Base-by-base conservation (phyloP, 2,329 filamentous ascomycete genomes). In the Tolypocladium paradoxum region DNA sequence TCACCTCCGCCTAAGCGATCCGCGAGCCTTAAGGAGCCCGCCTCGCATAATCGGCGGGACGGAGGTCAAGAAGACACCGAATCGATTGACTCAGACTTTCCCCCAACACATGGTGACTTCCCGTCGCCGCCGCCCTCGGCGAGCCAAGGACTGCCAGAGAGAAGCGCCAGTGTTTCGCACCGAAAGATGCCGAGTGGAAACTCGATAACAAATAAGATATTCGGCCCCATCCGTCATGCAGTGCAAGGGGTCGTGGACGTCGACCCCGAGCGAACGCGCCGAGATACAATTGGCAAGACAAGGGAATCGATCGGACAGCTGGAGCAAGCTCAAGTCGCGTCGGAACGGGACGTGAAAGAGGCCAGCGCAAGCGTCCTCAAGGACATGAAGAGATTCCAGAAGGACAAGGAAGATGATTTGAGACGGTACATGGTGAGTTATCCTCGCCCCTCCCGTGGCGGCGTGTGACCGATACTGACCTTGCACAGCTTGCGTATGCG, bases 171-270 rank as follows among this genome's bases (percentile, higher is more conserved):
- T 62, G 60, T 63, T 37, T 64, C 68, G 18, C 90, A 96, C 70
- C 87, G 84, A 68, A 95, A 95, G 71, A 84, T 82, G 43, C 78
- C 86, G 2, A 95, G 89, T 64, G 84, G 88, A n/a, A 90, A 87
- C 62, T 96, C 93, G 57, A 91, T 97, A 56, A 91, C 91, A 1
- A 85, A 84, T 65, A 96, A 92, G 72, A 90, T 99, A 51, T 97
- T 99, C 68, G 93, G 92, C 1, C 88, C 91, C 12, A 86, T 99
- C 57, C 95, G 89, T 53, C 92, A 99, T 70, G 93, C 93, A 0
- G 90, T 97, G 35, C 90, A 97, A 64, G 93, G 93, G 4, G 92
- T 97, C 62, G 92, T 93, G 1, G 93, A 99, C 66, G 89, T 95
- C 43, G 93, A 99, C 65, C 93, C 93, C 0, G 93, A 99, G 71